Evolutionary conservation across 441 rosid genomes (phyloP).

Genomic region (Euphorbia schlechtendalii): DNA sequence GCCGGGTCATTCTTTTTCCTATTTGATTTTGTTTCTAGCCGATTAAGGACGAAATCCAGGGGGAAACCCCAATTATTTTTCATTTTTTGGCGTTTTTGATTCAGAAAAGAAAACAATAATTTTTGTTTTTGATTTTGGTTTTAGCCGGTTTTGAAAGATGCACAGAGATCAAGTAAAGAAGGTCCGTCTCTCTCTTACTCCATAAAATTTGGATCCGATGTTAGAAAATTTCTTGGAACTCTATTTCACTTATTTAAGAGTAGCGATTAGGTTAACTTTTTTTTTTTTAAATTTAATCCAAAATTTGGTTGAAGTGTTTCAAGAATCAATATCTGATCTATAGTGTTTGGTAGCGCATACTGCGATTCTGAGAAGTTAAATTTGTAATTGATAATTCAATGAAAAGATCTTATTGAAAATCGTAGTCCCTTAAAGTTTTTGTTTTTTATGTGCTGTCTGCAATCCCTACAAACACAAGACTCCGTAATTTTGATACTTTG

Average conservation of each 20-base stretch:
- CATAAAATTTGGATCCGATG: not conserved
- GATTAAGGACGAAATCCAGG: not conserved
- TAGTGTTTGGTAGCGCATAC: not conserved
- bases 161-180: constrained; percentile 55
- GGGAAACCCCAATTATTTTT: not conserved
- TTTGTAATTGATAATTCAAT: not conserved
- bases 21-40: not conserved
- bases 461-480: not conserved
- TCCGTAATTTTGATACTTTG: not conserved
- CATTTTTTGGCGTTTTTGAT: not conserved
- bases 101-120: constrained; percentile 8
- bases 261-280: not conserved
- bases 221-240: not conserved
- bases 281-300: no score
- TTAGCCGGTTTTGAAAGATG: constrained; percentile 34
- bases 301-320: no score
- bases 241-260: not conserved
- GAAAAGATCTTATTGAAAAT: not conserved
- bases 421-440: not conserved
- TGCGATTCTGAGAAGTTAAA: not conserved
- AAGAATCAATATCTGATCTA: constrained; percentile 2
- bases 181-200: constrained; percentile 30
- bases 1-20: not conserved
- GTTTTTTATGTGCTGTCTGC: not conserved
- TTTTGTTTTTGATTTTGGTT: no score